These are phyloP conservation scores for Aegilops longissima DNA, from an alignment of 176 grass and related monocot genomes.

Conservation along the genomic window DNA sequence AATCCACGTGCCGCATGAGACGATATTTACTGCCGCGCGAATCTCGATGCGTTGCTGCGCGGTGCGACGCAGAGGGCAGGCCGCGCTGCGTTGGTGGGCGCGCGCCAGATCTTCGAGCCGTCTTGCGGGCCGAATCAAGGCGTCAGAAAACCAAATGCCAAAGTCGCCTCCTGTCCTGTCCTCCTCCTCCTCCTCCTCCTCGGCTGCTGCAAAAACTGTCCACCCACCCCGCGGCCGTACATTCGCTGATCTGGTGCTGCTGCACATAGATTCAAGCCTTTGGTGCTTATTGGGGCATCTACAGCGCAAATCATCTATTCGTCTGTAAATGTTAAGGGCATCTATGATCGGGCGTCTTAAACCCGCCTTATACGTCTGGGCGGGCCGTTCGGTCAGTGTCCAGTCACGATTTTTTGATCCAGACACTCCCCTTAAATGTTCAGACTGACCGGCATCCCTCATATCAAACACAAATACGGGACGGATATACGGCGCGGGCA, in stretches of 20 bases:
- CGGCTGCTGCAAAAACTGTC: not conserved
- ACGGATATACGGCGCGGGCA: too few relatives aligned
- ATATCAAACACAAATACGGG: too few relatives aligned
- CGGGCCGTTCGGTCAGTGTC: too few relatives aligned
- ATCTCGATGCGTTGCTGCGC: slow-evolving; percentile 38
- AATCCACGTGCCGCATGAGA: slow-evolving; percentile 26
- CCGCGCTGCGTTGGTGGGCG: slow-evolving; percentile 16
- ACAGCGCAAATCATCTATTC: too few relatives aligned
- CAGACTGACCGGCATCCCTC: too few relatives aligned
- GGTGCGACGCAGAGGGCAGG: not conserved
- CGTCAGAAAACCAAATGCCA: not conserved
- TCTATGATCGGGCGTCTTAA: too few relatives aligned
- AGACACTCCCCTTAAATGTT: too few relatives aligned
- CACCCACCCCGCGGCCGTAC: slow-evolving; percentile 7
- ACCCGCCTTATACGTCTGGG: too few relatives aligned
- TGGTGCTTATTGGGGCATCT: too few relatives aligned
- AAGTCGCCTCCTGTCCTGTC: not conserved
- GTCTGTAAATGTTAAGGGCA: too few relatives aligned
- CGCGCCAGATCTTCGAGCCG: not conserved
- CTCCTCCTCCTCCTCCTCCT: not conserved
- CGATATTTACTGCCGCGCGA: slow-evolving; percentile 30
- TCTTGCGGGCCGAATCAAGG: slow-evolving; percentile 12
- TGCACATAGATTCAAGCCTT: too few relatives aligned
- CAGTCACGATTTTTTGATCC: too few relatives aligned
- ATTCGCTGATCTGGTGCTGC: not conserved